Evolutionary conservation across 257 asterid species (phyloP).

Genomic region (Nicotiana tabacum): DNA sequence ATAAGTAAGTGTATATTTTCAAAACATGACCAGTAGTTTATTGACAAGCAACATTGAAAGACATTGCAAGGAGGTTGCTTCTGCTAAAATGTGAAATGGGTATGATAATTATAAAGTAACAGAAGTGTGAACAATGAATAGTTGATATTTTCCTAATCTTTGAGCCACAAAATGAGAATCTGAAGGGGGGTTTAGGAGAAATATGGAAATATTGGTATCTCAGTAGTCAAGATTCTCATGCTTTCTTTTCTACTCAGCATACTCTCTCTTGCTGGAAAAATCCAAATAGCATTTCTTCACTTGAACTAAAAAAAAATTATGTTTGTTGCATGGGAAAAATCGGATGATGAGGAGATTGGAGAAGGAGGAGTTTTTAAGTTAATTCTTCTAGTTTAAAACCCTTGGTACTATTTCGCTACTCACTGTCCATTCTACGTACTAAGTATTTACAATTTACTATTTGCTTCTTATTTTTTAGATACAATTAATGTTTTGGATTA

Average conservation of each 20-base stretch:
- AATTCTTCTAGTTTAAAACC: no score
- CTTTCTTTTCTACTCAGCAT: constrained; percentile 31
- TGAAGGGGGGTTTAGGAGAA: constrained; percentile 16
- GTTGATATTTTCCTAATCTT: constrained; percentile 16
- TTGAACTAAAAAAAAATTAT: neutral
- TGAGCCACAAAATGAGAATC: neutral
- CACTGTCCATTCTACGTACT: no score
- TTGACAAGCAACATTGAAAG: neutral
- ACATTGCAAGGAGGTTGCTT: no score
- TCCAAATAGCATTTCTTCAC: neutral
- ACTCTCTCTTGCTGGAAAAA: no score
- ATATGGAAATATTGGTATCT: constrained; percentile 14
- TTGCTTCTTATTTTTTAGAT: no score
- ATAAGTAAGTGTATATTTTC: no score
- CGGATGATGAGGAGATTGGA: no score
- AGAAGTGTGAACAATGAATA: neutral
- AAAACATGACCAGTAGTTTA: neutral
- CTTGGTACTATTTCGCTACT: no score
- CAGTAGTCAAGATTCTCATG: constrained; percentile 60
- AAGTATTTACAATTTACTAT: no score
- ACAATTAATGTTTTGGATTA: no score
- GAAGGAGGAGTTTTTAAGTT: no score
- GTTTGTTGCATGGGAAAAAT: no score
- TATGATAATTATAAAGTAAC: neutral
- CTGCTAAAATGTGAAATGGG: neutral